Percentiles rank a stretch among this genome's conserved stretches.
These are phyloP conservation scores for Coccomyxa subellipsoidea DNA, from an alignment of 163 green algal species.

Conservation along the genomic window DNA sequence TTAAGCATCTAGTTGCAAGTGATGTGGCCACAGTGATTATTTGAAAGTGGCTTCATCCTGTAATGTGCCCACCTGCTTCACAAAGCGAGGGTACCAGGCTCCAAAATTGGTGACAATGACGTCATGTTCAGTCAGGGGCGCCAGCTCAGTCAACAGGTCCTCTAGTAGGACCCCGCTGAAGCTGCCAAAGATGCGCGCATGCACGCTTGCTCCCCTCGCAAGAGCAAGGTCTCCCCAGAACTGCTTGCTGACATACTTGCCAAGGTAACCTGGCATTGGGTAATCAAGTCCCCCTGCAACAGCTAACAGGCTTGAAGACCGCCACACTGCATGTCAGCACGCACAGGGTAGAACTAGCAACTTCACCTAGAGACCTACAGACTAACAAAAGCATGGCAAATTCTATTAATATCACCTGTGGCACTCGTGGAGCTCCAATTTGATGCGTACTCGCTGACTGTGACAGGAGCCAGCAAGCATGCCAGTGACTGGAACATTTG, in stretches of 20 bases:
- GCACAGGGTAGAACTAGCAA: not conserved
- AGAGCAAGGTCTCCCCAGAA: not conserved
- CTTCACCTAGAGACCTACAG: not conserved
- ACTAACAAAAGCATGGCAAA: not conserved
- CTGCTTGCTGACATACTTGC: not conserved
- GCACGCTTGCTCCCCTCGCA: not conserved
- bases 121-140: not conserved
- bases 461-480: not conserved
- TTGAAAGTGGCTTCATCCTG: not conserved
- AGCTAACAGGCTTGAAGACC: no score
- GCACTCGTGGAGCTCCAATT: not conserved
- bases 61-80: not conserved
- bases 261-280: not conserved
- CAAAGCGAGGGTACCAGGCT: slow-evolving; percentile 10
- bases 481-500: slow-evolving; percentile 9
- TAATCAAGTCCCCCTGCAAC: not conserved
- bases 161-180: not conserved
- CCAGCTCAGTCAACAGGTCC: slow-evolving; percentile 4
- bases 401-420: not conserved
- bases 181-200: slow-evolving; percentile 2
- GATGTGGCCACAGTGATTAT: not conserved
- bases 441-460: not conserved
- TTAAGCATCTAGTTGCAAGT: not conserved
- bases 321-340: not conserved
- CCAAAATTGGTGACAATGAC: slow-evolving; percentile 15